phyloP scores from a whole-genome alignment of 75 land plant genomes.

The Pinus taeda region DNA sequence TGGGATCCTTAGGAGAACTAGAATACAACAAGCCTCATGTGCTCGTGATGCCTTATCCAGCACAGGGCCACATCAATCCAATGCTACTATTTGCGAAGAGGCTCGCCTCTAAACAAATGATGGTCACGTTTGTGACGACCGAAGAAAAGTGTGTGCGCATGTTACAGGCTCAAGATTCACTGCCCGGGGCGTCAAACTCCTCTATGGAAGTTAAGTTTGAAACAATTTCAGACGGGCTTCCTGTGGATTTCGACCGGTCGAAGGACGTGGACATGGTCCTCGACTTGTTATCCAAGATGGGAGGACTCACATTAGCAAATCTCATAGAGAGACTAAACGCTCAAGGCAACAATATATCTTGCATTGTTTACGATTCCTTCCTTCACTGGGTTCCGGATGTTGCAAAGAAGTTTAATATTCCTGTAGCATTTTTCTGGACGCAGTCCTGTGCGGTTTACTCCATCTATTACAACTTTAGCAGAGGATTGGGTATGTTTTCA shows the following conservation, averaged over 20 bases:
- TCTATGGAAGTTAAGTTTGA: not conserved
- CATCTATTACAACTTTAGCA: constrained; percentile 20
- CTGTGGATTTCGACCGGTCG: not conserved
- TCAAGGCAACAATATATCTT: constrained; percentile 29
- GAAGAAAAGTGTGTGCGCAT: constrained; percentile 11
- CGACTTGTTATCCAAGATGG: not conserved
- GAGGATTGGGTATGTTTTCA: not conserved
- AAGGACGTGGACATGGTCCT: not conserved
- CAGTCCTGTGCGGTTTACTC: constrained; percentile 49
- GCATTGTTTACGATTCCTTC: constrained; percentile 49
- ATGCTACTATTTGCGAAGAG: no score
- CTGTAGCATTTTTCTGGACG: constrained; percentile 55
- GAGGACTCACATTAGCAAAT: constrained; percentile 6
- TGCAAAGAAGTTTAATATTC: constrained; percentile 34
- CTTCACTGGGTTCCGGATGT: constrained; percentile 57
- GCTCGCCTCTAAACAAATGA: no score
- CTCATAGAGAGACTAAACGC: constrained; percentile 22
- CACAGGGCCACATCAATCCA: no score
- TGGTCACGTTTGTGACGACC: constrained; percentile 1
- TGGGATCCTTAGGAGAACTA: no score
- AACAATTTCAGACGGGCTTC: not conserved
- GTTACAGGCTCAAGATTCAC: not conserved
- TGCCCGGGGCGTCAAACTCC: not conserved
- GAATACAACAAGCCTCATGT: no score
- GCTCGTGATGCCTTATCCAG: no score